These are phyloP conservation scores for Golubevia pallescens DNA, from an alignment of 1,284 basidiomycete genomes.

Conservation along the genomic window DNA sequence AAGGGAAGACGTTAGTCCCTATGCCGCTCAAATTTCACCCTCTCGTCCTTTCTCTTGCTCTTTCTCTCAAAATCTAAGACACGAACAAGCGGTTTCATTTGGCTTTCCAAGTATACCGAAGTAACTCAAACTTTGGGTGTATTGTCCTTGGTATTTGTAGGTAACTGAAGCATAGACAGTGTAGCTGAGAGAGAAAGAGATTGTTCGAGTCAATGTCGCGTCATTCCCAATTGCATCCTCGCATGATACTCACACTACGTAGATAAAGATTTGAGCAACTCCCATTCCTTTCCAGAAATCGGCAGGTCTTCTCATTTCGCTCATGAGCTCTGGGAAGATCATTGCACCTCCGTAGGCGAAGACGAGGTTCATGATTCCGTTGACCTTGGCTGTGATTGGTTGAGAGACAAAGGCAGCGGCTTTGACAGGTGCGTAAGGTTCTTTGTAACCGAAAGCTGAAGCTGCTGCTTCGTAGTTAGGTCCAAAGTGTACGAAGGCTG, in stretches of 20 bases:
- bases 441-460: conserved; percentile 20
- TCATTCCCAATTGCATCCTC: too few relatives aligned
- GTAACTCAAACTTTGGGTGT: conserved; percentile 31
- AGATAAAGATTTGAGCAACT: conserved; percentile 31
- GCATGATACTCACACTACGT: conserved; percentile 23
- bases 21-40: too few relatives aligned
- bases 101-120: conserved; percentile 20
- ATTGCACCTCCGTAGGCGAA: conserved; percentile 33
- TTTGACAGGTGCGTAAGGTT: conserved; percentile 20
- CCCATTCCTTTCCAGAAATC: conserved; percentile 49
- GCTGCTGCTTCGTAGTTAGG: conserved; percentile 39
- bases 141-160: conserved; percentile 32
- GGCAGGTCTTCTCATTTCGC: conserved; percentile 39
- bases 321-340: conserved; percentile 37
- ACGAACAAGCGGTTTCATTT: too few relatives aligned
- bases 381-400: conserved; percentile 22
- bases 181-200: neutral
- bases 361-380: conserved; percentile 24
- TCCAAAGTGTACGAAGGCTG: conserved; percentile 28
- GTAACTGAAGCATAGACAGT: neutral
- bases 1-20: too few relatives aligned
- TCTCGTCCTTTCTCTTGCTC: too few relatives aligned
- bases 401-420: conserved; percentile 20
- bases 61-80: too few relatives aligned
- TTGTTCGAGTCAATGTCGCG: too few relatives aligned